A percentile compares a stretch with the other conserved stretches of the same genome.
Evolutionary conservation across 179 eudicot species (phyloP).

Genomic region (Corrigiola litoralis): DNA sequence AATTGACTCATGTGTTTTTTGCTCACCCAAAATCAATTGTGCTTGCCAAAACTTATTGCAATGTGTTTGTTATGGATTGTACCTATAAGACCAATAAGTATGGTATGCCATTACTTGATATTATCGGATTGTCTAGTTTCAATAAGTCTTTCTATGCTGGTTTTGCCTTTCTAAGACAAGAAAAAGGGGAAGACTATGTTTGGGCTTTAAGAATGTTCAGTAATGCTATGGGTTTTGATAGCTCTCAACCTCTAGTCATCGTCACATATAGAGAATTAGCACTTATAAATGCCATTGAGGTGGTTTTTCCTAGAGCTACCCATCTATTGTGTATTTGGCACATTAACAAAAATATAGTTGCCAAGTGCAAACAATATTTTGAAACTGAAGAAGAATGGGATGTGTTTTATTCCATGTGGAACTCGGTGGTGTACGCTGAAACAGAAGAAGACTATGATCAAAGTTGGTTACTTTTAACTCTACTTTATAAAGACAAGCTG

Average conservation of each 20-base stretch:
- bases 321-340: slow-evolving; percentile 7
- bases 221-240: neutral
- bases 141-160: slow-evolving; percentile 3
- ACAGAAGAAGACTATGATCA: neutral
- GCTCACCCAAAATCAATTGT: slow-evolving; percentile 1
- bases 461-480: neutral
- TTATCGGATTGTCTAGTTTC: neutral
- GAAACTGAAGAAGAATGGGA: neutral
- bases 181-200: slow-evolving; percentile 12
- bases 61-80: slow-evolving; percentile 1
- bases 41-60: neutral
- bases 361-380: neutral
- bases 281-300: neutral
- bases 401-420: neutral
- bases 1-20: slow-evolving; percentile 17
- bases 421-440: neutral
- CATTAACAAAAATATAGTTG: slow-evolving; percentile 2
- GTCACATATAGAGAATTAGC: neutral
- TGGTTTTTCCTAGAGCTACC: neutral
- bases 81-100: neutral
- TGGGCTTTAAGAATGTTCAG: slow-evolving; percentile 4
- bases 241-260: slow-evolving; percentile 11
- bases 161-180: slow-evolving; percentile 17
- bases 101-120: neutral
- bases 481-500: neutral